Conservation (phyloP, 2,329 filamentous ascomycete genomes). For the Penicillium sp. region DNA sequence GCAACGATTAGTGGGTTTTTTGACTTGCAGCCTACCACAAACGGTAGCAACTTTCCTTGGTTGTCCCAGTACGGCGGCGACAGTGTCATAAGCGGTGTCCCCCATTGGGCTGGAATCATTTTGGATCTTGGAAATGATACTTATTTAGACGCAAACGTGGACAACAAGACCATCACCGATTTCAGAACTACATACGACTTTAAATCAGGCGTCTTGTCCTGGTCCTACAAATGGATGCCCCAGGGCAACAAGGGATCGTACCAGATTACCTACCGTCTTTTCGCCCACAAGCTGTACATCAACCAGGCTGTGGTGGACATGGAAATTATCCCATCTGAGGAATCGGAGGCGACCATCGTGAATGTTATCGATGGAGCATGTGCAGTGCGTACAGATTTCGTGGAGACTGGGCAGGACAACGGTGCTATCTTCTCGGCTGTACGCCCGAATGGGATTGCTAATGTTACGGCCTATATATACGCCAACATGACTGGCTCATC, state of each 20-base stretch:
- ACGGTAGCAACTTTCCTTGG: constrained; percentile 69
- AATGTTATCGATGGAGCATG: constrained; percentile 71
- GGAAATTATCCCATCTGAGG: constrained; percentile 59
- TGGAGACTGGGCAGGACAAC: constrained; percentile 59
- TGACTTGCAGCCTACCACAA: constrained; percentile 62
- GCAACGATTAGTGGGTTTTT: constrained; percentile 71
- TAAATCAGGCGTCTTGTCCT: constrained; percentile 64
- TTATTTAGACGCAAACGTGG: constrained; percentile 65
- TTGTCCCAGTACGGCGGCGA: constrained; percentile 71
- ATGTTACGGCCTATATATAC: constrained; percentile 67
- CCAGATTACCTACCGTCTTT: constrained; percentile 67
- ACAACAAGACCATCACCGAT: constrained; percentile 61
- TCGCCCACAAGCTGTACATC: constrained; percentile 66
- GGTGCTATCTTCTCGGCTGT: constrained; percentile 68
- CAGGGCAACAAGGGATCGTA: constrained; percentile 52
- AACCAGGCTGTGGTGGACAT: constrained; percentile 66
- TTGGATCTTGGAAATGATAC: constrained; percentile 59
- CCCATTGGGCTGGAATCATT: constrained; percentile 67
- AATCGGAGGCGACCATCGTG: constrained; percentile 62
- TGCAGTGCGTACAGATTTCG: constrained; percentile 66
- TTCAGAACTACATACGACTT: constrained; percentile 67
- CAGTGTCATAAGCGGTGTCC: constrained; percentile 71
- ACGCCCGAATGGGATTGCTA: constrained; percentile 62
- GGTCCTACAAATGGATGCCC: constrained; percentile 70
- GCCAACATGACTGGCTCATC: constrained; percentile 46